Percentiles rank a stretch among this genome's conserved stretches.
phyloP scores from a whole-genome alignment of 169 alveolate species.

The Theileria luwenshuni region DNA sequence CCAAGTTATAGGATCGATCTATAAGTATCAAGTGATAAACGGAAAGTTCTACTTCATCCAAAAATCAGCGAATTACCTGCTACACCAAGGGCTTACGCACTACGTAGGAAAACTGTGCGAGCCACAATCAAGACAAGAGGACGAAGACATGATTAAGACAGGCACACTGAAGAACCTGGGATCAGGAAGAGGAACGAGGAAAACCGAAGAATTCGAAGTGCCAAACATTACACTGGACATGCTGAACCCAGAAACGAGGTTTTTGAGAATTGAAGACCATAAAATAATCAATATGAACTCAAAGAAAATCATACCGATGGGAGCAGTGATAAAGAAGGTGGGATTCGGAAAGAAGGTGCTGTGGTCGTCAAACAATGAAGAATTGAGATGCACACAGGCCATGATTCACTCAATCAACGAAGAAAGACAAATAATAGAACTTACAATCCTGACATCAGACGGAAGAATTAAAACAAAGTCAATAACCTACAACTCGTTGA shows the following conservation, averaged over 20 bases:
- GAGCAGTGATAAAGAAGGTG: background rate
- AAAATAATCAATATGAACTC: background rate
- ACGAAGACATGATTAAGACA: background rate
- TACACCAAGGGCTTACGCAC: slow-evolving; percentile 5
- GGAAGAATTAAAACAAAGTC: background rate
- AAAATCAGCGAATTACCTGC: background rate
- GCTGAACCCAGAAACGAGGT: background rate
- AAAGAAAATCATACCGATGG: background rate
- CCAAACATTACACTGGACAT: background rate
- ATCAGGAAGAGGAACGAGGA: background rate
- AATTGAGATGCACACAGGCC: background rate
- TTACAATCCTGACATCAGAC: background rate
- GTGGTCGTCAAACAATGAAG: background rate
- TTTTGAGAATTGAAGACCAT: background rate
- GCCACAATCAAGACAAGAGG: too few species aligned
- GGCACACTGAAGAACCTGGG: background rate
- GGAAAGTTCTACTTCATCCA: background rate
- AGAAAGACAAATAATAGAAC: background rate
- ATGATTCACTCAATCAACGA: background rate
- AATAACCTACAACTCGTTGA: slow-evolving; percentile 1
- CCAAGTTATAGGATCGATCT: background rate
- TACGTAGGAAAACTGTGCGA: too few species aligned
- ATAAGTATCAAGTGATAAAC: background rate
- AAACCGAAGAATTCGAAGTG: background rate
- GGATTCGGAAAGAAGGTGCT: background rate